A percentile compares a stretch with the other conserved stretches of the same genome.
These are phyloP conservation scores for Phaeosphaeriaceae sp. DNA, from an alignment of 2,329 filamentous ascomycete species.

Conservation along the genomic window DNA sequence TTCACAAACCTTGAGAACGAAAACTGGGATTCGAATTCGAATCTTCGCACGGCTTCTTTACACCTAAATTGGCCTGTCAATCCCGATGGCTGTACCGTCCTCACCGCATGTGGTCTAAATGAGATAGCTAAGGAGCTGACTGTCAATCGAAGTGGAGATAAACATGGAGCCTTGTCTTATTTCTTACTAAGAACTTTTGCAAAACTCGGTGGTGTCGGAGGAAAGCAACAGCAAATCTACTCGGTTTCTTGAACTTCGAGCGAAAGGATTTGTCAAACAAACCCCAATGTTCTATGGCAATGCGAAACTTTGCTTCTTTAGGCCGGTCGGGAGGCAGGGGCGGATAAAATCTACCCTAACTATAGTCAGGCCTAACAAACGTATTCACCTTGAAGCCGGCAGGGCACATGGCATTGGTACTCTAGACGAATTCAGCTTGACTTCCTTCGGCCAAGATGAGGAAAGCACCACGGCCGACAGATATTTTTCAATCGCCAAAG, in stretches of 20 bases:
- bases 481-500: too few species aligned
- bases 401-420: too few species aligned
- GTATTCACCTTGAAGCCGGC: too few species aligned
- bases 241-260: not conserved
- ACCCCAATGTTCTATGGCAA: constrained; percentile 31
- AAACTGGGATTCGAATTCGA: not conserved
- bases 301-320: constrained; percentile 13
- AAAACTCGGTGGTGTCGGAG: not conserved
- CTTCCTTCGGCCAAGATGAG: too few species aligned
- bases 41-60: not conserved
- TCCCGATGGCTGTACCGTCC: constrained; percentile 5
- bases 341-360: too few species aligned
- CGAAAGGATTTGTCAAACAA: not conserved
- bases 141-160: not conserved
- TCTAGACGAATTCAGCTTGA: too few species aligned
- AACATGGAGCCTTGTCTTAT: not conserved
- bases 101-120: constrained; percentile 3
- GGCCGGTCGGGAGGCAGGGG: too few species aligned
- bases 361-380: too few species aligned
- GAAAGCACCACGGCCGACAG: too few species aligned
- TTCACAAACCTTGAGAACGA: too few species aligned
- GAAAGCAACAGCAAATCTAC: not conserved
- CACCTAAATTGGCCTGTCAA: constrained; percentile 9
- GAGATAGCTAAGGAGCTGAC: constrained; percentile 1
- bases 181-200: not conserved